phyloP scores from a whole-genome alignment of 805 yeast species.

The Cyberlindnera nakhonratchasimensis region DNA sequence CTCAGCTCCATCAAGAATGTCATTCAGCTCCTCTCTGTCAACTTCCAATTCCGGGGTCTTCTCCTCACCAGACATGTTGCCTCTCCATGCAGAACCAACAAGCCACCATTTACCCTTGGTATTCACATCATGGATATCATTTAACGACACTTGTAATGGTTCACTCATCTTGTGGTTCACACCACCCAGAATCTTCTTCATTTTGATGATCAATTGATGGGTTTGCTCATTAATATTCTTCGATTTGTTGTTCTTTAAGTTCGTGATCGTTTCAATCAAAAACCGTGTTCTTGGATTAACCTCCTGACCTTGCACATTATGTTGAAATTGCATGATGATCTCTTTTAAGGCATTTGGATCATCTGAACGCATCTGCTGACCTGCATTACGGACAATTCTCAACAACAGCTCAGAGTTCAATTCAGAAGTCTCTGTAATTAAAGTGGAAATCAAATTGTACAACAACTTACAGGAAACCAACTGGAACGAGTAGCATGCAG shows the following conservation, averaged over 20 bases:
- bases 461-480: constrained; percentile 68
- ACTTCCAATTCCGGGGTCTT: constrained; percentile 24
- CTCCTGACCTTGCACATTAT: constrained; percentile 33
- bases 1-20: constrained; percentile 27
- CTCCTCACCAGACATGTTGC: constrained; percentile 36
- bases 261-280: constrained; percentile 78
- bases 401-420: constrained; percentile 72
- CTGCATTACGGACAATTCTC: constrained; percentile 69
- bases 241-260: constrained; percentile 81
- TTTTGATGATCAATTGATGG: constrained; percentile 48
- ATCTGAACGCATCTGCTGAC: constrained; percentile 82
- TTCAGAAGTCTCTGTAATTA: constrained; percentile 60
- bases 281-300: constrained; percentile 68
- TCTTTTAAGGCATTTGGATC: constrained; percentile 85
- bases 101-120: constrained; percentile 98
- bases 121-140: constrained; percentile 74
- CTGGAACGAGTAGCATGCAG: constrained; percentile 75
- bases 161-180: constrained; percentile 52
- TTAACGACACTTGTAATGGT: constrained; percentile 78
- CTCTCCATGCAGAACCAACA: constrained; percentile 97
- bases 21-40: constrained; percentile 19
- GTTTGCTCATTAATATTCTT: constrained; percentile 51
- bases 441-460: constrained; percentile 64
- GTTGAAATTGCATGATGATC: constrained; percentile 59
- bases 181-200: constrained; percentile 61